These are phyloP conservation scores for Anisodus acutangulus DNA, from an alignment of 257 asterid genomes.

Conservation along the genomic window DNA sequence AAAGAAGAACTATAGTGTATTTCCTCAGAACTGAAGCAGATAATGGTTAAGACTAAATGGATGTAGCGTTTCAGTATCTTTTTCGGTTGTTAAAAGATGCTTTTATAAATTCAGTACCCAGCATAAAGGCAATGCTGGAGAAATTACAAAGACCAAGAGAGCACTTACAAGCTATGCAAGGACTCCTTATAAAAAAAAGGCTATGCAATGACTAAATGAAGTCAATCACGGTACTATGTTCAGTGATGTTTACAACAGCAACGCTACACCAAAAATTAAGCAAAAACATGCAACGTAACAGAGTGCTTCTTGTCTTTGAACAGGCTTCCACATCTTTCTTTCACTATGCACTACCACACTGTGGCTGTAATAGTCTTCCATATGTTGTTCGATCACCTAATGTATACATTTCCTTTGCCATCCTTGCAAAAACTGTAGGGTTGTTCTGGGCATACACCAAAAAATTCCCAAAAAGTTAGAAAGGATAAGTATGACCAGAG, in stretches of 20 bases:
- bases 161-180: not conserved
- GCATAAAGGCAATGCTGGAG: slow-evolving; percentile 4
- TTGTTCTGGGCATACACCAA: not conserved
- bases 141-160: slow-evolving; percentile 11
- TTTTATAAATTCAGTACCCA: not conserved
- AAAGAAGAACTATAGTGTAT: not conserved
- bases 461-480: slow-evolving; percentile 1
- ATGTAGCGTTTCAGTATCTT: not conserved
- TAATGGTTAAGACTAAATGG: slow-evolving; percentile 16
- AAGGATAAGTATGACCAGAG: slow-evolving; percentile 9
- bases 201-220: not conserved
- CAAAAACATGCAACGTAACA: not conserved
- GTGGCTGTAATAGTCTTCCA: slow-evolving; percentile 4
- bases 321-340: slow-evolving; percentile 14
- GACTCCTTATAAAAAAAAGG: not conserved
- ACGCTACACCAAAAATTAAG: not conserved
- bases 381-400: not conserved
- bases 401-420: not conserved
- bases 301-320: slow-evolving; percentile 1
- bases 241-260: not conserved
- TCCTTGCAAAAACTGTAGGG: not conserved
- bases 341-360: not conserved
- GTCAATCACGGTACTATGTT: not conserved
- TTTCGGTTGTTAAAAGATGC: not conserved
- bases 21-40: slow-evolving; percentile 23